Conservation (phyloP, 2,329 filamentous ascomycete species). For the Phyllachora maydis region DNA sequence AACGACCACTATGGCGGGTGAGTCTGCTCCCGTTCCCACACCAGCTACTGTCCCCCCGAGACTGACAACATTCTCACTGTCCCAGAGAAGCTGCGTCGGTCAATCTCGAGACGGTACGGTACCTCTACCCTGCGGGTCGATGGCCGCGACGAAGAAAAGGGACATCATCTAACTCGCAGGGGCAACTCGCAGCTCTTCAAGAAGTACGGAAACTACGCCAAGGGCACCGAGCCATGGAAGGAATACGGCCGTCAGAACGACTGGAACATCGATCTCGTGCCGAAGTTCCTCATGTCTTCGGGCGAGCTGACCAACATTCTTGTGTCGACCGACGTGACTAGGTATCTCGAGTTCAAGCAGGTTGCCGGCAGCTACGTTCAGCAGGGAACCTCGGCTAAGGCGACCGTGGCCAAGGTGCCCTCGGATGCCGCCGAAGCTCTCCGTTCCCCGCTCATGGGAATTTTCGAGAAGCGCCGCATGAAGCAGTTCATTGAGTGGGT, state of each 20-base stretch:
- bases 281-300: conserved; percentile 96
- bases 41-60: conserved; percentile 5
- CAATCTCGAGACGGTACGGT: conserved; percentile 79
- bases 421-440: conserved; percentile 82
- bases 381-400: conserved; percentile 62
- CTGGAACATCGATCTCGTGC: conserved; percentile 98
- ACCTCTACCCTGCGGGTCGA: too few species aligned
- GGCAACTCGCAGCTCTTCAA: conserved; percentile 94
- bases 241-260: conserved; percentile 92
- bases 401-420: conserved; percentile 90
- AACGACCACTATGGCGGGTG: conserved; percentile 98
- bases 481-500: conserved; percentile 96
- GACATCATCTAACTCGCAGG: too few species aligned
- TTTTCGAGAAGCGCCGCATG: conserved; percentile 94
- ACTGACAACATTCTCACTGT: conserved; percentile 1
- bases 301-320: conserved; percentile 97
- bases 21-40: conserved; percentile 15
- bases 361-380: conserved; percentile 94
- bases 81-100: conserved; percentile 79
- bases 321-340: conserved; percentile 80
- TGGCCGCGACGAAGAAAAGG: too few species aligned
- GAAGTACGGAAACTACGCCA: conserved; percentile 69
- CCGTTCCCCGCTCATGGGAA: conserved; percentile 82
- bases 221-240: conserved; percentile 86
- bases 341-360: conserved; percentile 83